Conservation (phyloP, 208 protist species). For the Crithidia bombi region DNA sequence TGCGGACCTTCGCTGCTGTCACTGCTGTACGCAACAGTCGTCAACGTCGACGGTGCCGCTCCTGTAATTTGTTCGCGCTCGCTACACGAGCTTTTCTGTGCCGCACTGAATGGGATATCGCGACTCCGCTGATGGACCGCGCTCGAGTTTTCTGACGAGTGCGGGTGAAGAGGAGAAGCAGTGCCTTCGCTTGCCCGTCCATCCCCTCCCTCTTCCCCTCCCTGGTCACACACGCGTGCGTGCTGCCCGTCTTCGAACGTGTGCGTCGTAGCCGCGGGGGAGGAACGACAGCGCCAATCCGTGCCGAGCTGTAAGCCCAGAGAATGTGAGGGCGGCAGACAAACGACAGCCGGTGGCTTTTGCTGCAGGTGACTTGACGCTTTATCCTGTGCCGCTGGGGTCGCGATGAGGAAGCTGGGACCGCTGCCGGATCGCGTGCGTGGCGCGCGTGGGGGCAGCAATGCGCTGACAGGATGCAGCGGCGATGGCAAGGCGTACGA, state of each 20-base stretch:
- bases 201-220: background rate
- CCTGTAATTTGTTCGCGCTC: background rate
- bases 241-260: background rate
- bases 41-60: background rate
- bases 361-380: too few species aligned
- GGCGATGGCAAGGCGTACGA: background rate
- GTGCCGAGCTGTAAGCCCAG: background rate
- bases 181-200: background rate
- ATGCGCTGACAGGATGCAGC: background rate
- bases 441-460: background rate
- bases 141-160: background rate
- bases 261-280: background rate
- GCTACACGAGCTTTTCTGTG: too few species aligned
- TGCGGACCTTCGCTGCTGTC: background rate
- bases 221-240: background rate
- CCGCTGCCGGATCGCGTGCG: conserved; percentile 1
- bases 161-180: background rate
- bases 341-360: background rate
- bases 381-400: background rate
- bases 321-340: background rate
- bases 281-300: background rate
- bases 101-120: conserved; percentile 4
- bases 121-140: conserved; percentile 10
- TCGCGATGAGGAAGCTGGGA: background rate
- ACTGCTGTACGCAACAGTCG: background rate